Evolutionary conservation across 345 rosid genomes (phyloP).

Genomic region (Salix viminalis): DNA sequence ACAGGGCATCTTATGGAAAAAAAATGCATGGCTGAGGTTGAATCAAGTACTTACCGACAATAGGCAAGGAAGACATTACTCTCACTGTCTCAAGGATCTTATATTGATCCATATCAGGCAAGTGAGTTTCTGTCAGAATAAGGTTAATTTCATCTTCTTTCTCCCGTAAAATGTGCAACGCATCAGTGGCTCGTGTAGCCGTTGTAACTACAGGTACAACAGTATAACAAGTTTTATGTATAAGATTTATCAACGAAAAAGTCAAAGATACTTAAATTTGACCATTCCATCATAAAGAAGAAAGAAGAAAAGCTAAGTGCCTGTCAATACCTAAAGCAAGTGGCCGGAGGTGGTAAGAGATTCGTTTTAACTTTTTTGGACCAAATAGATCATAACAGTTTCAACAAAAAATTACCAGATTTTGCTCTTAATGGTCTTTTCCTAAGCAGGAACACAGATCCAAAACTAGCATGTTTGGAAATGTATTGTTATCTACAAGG

Average conservation of each 20-base stretch:
- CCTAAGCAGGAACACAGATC: neutral
- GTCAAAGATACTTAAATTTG: neutral
- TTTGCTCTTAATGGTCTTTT: neutral
- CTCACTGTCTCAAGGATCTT: constrained; percentile 43
- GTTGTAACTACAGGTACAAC: constrained; percentile 34
- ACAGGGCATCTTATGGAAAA: neutral
- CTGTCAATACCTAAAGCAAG: neutral
- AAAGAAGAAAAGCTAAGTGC: neutral
- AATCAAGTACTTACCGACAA: constrained; percentile 39
- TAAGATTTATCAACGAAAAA: neutral
- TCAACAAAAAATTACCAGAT: neutral
- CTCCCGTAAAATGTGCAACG: constrained; percentile 30
- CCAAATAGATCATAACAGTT: neutral
- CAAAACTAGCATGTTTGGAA: neutral
- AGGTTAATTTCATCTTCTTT: constrained; percentile 33
- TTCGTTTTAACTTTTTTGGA: neutral
- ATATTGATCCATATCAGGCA: constrained; percentile 47
- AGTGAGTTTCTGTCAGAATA: constrained; percentile 39
- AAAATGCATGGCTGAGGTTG: neutral
- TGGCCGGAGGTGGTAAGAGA: neutral
- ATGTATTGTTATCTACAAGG: neutral
- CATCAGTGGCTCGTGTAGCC: constrained; percentile 36
- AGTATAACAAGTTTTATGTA: neutral
- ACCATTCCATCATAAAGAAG: neutral
- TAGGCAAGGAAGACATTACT: constrained; percentile 28